phyloP scores from a whole-genome alignment of 768 basidiomycete genomes.

The Lactifluus rugatus region DNA sequence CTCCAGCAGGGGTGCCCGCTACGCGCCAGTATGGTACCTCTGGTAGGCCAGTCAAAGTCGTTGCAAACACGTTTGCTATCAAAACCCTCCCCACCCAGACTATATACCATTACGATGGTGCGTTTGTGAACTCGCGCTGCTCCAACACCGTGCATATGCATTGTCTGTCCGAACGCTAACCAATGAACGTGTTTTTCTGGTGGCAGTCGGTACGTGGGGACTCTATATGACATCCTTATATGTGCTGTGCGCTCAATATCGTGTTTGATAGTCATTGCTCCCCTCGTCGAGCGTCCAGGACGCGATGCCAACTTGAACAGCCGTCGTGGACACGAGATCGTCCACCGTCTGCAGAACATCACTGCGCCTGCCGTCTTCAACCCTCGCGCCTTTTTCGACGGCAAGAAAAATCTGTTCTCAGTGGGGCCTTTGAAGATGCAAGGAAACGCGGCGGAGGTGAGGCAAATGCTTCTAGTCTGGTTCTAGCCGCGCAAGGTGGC shows the following conservation, averaged over 20 bases:
- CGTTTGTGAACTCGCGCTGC: background rate
- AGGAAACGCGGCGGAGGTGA: conserved; percentile 13
- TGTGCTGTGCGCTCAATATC: background rate
- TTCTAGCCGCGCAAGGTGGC: background rate
- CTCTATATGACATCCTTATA: background rate
- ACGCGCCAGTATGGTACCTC: conserved; percentile 8
- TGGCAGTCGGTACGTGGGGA: conserved; percentile 8
- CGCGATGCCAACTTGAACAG: conserved; percentile 4
- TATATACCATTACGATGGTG: conserved; percentile 14
- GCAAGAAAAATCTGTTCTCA: conserved; percentile 17
- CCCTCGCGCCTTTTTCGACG: conserved; percentile 14
- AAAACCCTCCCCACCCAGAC: conserved; percentile 9
- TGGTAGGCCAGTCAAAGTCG: conserved; percentile 7
- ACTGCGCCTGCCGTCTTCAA: conserved; percentile 6
- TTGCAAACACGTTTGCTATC: conserved; percentile 13
- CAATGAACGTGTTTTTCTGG: background rate
- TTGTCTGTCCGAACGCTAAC: background rate
- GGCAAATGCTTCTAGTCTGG: background rate
- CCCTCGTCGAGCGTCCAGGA: conserved; percentile 5
- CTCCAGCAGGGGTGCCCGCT: background rate
- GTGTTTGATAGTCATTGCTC: background rate
- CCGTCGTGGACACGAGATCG: conserved; percentile 15
- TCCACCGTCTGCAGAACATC: conserved; percentile 11
- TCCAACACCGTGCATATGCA: background rate
- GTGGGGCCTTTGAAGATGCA: conserved; percentile 12